Conservation (phyloP, 768 basidiomycete genomes). For the Kwoniella europaea region DNA sequence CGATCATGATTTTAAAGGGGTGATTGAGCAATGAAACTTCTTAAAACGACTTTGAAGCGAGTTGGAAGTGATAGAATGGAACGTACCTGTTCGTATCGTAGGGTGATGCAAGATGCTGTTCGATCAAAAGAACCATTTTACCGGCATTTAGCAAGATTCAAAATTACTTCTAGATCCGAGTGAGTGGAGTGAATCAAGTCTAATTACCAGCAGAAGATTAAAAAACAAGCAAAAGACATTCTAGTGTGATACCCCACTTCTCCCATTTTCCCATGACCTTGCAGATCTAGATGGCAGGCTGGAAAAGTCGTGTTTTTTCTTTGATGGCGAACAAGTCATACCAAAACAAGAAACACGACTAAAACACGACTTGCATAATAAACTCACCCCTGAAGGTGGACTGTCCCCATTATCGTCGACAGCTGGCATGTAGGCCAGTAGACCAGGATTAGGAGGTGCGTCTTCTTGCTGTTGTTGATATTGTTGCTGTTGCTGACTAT, state of each 20-base stretch:
- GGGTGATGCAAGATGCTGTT: conserved; percentile 4
- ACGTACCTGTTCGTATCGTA: conserved; percentile 2
- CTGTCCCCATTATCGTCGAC: conserved; percentile 13
- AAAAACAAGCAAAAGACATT: neutral
- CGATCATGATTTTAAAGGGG: neutral
- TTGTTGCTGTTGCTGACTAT: neutral
- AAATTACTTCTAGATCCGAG: neutral
- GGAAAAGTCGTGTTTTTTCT: neutral
- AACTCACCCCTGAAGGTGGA: conserved; percentile 17
- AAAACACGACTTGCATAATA: neutral
- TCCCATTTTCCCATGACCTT: neutral
- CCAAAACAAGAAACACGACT: neutral
- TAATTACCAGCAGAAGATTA: neutral
- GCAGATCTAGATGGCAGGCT: neutral
- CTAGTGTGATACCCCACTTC: neutral
- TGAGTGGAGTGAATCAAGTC: neutral
- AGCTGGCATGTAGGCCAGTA: conserved; percentile 15
- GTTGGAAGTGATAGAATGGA: neutral
- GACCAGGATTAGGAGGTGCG: conserved; percentile 6
- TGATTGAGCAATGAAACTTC: neutral
- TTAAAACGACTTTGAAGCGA: neutral
- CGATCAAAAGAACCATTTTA: neutral
- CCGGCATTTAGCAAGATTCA: neutral
- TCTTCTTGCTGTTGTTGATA: neutral
- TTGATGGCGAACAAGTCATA: neutral